Evolutionary conservation across 2,329 filamentous ascomycete genomes (phyloP), one percentile per base, ranked within the genome.

Genomic region (Arthroderma uncinatum): DNA sequence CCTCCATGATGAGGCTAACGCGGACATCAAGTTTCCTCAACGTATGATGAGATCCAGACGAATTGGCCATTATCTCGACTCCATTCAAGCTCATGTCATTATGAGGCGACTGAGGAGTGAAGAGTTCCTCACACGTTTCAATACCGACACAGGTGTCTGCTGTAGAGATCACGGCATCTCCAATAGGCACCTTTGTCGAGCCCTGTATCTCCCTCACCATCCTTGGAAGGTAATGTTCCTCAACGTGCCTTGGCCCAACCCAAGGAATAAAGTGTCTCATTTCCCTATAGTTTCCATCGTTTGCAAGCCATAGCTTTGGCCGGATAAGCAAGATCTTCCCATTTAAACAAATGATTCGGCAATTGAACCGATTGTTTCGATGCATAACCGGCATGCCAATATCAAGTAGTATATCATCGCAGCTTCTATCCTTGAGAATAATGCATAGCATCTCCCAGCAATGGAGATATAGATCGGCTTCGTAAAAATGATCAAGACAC

Each of bases 21-120:
- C 83, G 72, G 0, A 74, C 79, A 57, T 83, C 72, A 0, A 89
- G 76, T 67, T 89, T 89, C n/a, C 83, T 75, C 8, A 88, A 71
- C 60, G 82, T 79, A 64, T 82, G 80, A 50, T 61, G 59, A n/a
- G 55, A 62, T 30, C 61, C 62, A 59, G 78, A 82, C 4, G 78
- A 81, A 69, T 90, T 90, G 5, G 81, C 81, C 60, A 86, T 78
- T 56, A 88, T 82, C 50, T 88, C 87, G 7, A 82, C 80, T 1
- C 87, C 87, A 61, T 86, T 79, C 1, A 89, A 73, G 12, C 78
- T 78, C 76, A 82, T 82, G 21, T 74, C 69, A 19, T 77, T 78
- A 59, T 82, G 79, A 1, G 82, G 80, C 10, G 73, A 73, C 54
- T 67, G 61, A 9, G 80, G 79, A 0, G 79, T 82, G 67, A 82